These are phyloP conservation scores for Candida gigantensis DNA, from an alignment of 1,139 yeast genomes.

Conservation along the genomic window DNA sequence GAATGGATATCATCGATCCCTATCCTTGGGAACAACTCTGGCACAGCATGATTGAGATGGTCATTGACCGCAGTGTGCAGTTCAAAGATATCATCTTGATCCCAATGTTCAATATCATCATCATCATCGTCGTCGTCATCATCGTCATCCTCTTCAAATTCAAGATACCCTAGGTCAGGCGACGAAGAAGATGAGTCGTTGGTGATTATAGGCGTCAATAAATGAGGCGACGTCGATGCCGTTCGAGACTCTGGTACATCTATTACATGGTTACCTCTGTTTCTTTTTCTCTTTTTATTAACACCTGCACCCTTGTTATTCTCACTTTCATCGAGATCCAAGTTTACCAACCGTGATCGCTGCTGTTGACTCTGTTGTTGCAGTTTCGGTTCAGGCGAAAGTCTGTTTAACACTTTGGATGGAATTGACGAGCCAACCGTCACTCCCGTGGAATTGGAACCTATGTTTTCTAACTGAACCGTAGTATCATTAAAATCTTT, in stretches of 20 bases:
- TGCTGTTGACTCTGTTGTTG: too few relatives aligned
- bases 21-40: slow-evolving; percentile 44
- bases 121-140: slow-evolving; percentile 17
- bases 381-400: too few relatives aligned
- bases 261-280: background rate
- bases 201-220: slow-evolving; percentile 4
- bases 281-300: background rate
- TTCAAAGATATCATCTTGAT: slow-evolving; percentile 6
- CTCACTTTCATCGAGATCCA: background rate
- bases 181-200: slow-evolving; percentile 1
- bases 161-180: slow-evolving; percentile 7
- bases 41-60: slow-evolving; percentile 24
- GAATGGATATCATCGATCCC: slow-evolving; percentile 23
- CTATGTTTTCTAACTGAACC: slow-evolving; percentile 14
- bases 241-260: slow-evolving; percentile 1
- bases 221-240: slow-evolving; percentile 2
- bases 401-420: too few relatives aligned
- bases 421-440: background rate
- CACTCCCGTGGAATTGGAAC: slow-evolving; percentile 1
- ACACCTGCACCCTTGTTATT: background rate
- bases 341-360: too few relatives aligned
- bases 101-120: slow-evolving; percentile 5
- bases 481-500: slow-evolving; percentile 21
- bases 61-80: slow-evolving; percentile 16
- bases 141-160: slow-evolving; percentile 15